Evolutionary conservation across 139 green algal species (phyloP).

Genomic region (Chlamydomonas applanata): DNA sequence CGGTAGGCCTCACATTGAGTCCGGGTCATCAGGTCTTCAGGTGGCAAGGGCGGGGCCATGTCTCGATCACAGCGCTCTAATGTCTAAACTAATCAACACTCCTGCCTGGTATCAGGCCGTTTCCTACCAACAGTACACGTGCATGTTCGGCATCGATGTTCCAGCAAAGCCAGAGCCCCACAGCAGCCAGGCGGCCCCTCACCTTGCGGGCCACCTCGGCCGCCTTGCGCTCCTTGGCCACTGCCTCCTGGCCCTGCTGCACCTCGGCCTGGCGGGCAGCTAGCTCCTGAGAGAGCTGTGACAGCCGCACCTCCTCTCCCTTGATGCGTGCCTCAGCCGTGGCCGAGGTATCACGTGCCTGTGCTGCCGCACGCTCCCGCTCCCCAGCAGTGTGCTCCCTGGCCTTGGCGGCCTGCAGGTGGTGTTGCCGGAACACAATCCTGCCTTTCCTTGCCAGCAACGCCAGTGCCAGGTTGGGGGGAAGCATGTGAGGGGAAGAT

Average conservation of each 20-base stretch:
- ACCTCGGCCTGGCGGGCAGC: neutral
- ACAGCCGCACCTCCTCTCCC: no score
- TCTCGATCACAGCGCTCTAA: no score
- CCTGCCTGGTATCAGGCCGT: no score
- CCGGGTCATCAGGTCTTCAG: no score
- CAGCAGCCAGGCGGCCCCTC: neutral
- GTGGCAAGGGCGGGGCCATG: no score
- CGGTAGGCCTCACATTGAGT: no score
- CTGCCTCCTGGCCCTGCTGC: neutral
- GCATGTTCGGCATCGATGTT: no score
- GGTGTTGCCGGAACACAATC: neutral
- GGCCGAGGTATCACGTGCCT: neutral
- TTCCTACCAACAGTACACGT: no score
- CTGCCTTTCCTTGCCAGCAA: neutral
- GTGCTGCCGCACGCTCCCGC: constrained; percentile 3
- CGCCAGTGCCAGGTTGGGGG: neutral
- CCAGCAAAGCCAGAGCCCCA: no score
- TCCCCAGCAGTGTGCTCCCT: neutral
- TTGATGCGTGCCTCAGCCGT: no score
- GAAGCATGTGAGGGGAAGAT: no score
- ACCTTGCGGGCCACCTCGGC: constrained; percentile 7
- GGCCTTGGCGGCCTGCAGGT: constrained; percentile 1
- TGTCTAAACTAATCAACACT: no score
- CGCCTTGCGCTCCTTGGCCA: constrained; percentile 3
- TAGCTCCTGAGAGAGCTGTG: constrained; percentile 3